These are phyloP conservation scores for Colletotrichum kahawae DNA, from an alignment of 2,329 filamentous ascomycete species.

Conservation along the genomic window DNA sequence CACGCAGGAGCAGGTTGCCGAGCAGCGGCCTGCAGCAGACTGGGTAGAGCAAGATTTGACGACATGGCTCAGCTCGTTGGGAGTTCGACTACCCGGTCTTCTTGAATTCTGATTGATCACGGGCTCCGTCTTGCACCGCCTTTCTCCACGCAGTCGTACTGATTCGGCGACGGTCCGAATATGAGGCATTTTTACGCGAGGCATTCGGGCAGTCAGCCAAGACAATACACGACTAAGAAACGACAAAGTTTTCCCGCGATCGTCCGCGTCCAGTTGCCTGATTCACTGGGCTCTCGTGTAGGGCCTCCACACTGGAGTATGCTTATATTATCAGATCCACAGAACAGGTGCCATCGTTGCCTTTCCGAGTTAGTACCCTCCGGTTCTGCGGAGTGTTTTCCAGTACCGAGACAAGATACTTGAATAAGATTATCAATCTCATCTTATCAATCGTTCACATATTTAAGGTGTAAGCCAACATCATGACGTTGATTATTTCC, in stretches of 20 bases:
- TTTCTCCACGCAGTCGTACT: not conserved
- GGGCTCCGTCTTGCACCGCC: not conserved
- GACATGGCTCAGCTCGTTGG: not conserved
- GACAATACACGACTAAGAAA: not conserved
- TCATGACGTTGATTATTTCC: not conserved
- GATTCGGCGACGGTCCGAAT: not conserved
- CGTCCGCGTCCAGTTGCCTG: not conserved
- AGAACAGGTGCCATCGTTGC: not conserved
- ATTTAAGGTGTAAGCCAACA: not conserved
- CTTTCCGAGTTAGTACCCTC: not conserved
- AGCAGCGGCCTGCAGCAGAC: not conserved
- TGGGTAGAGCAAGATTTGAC: not conserved
- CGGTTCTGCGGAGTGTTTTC: not conserved
- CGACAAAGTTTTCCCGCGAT: not conserved
- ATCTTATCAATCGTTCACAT: not conserved
- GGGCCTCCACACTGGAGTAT: not conserved
- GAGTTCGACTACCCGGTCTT: not conserved
- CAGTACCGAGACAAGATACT: not conserved
- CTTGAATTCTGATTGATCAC: not conserved
- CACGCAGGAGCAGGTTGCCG: not conserved
- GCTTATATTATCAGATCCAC: conserved; percentile 1
- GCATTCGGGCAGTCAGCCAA: not conserved
- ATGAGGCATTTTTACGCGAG: conserved; percentile 7
- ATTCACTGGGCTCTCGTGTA: not conserved
- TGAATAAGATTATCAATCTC: not conserved